Evolutionary conservation across 768 basidiomycete species (phyloP).

Genomic region (Sistotremastrum suecicum): DNA sequence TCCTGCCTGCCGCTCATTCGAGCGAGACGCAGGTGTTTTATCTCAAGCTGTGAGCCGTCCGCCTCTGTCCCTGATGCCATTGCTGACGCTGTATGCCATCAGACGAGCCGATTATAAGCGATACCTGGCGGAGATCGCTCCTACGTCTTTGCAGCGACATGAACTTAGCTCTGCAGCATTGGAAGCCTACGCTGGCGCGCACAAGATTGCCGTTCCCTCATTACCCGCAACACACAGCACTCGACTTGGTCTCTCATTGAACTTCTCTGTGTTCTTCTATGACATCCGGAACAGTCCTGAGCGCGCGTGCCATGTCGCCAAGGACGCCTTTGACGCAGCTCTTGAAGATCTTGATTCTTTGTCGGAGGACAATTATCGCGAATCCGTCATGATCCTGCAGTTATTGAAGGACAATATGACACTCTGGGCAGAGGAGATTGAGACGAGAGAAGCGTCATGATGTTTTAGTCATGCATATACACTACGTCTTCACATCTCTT

Average conservation of each 20-base stretch:
- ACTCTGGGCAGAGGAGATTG: conserved; percentile 72
- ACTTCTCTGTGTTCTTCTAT: conserved; percentile 92
- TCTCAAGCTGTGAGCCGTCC: conserved; percentile 57
- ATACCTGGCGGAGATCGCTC: conserved; percentile 76
- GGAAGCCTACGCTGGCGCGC: conserved; percentile 75
- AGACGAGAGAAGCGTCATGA: conserved; percentile 10
- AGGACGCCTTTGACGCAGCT: conserved; percentile 87
- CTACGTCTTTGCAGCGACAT: conserved; percentile 27
- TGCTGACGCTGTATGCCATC: conserved; percentile 6
- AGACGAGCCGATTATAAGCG: conserved; percentile 89
- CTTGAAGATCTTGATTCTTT: conserved; percentile 47
- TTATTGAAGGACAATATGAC: conserved; percentile 75
- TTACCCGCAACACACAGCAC: conserved; percentile 75
- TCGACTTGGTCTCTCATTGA: conserved; percentile 74
- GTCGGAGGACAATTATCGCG: conserved; percentile 42
- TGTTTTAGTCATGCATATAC: not conserved
- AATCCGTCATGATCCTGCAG: conserved; percentile 76
- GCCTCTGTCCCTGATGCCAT: not conserved
- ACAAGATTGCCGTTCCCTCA: conserved; percentile 64
- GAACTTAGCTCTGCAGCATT: conserved; percentile 59
- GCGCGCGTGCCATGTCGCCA: conserved; percentile 77
- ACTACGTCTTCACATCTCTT: no score
- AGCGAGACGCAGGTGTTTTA: conserved; percentile 86
- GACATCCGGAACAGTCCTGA: conserved; percentile 78
- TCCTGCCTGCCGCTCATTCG: conserved; percentile 46